phyloP scores from a whole-genome alignment of 2,329 filamentous ascomycete species.

The Exophiala dermatitidis region DNA sequence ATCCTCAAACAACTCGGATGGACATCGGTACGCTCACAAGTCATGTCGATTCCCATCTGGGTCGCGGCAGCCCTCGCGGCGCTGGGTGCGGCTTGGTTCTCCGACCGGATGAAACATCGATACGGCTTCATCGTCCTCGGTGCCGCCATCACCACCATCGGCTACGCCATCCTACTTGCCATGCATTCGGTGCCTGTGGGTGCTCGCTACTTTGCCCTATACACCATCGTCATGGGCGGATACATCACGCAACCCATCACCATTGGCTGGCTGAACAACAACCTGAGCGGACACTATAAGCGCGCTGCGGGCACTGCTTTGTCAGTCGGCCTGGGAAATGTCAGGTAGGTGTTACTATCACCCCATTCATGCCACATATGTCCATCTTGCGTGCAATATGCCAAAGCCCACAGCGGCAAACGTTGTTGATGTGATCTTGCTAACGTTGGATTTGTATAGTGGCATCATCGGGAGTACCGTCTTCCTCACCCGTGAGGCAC shows the following conservation, averaged over 20 bases:
- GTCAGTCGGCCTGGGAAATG: conserved; percentile 29
- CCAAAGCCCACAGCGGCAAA: no score
- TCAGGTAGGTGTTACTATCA: no score
- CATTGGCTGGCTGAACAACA: conserved; percentile 29
- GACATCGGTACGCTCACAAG: conserved; percentile 29
- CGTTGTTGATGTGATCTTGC: no score
- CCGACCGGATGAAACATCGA: conserved; percentile 29
- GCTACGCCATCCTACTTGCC: conserved; percentile 31
- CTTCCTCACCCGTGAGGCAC: conserved; percentile 32
- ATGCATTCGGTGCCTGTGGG: conserved; percentile 21
- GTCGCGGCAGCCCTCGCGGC: conserved; percentile 28
- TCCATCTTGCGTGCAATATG: no score
- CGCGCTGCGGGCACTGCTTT: conserved; percentile 34
- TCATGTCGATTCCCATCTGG: conserved; percentile 34
- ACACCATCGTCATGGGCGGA: conserved; percentile 26
- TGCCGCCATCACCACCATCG: conserved; percentile 29
- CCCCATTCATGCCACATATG: no score
- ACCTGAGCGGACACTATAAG: conserved; percentile 28
- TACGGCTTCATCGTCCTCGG: conserved; percentile 33
- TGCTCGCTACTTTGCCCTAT: conserved; percentile 28
- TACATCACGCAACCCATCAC: conserved; percentile 29
- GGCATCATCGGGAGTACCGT: conserved; percentile 36
- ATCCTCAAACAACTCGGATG: conserved; percentile 33
- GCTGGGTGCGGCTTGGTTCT: conserved; percentile 27
- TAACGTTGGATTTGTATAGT: no score